A percentile compares a stretch with the other conserved stretches of the same genome.
Evolutionary conservation across 2,329 filamentous ascomycete genomes (phyloP).

Genomic region (Bisporella sp.): DNA sequence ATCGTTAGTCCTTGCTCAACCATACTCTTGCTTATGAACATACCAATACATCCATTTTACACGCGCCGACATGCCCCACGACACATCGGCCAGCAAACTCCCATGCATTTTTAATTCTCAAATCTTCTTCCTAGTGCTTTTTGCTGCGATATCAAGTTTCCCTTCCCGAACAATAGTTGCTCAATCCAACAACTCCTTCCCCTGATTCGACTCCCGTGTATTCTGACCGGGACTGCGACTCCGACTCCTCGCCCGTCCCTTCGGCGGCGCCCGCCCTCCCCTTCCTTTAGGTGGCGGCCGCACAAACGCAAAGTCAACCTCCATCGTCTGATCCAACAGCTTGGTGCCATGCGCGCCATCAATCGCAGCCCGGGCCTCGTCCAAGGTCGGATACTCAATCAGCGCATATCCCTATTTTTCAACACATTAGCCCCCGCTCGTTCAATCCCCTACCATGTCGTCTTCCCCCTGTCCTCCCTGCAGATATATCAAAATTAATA

Average conservation of each 20-base stretch:
- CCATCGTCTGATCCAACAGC: slow-evolving; percentile 72
- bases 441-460: neutral
- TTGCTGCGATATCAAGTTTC: neutral
- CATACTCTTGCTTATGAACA: neutral
- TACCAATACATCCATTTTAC: slow-evolving; percentile 4
- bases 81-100: neutral
- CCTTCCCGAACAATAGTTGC: neutral
- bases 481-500: neutral
- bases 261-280: slow-evolving; percentile 26
- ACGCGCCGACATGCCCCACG: slow-evolving; percentile 6
- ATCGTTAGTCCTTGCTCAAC: too few species aligned
- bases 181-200: slow-evolving; percentile 21
- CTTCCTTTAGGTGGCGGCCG: slow-evolving; percentile 62
- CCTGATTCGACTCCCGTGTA: slow-evolving; percentile 2
- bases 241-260: slow-evolving; percentile 26
- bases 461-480: neutral
- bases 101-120: neutral
- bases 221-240: slow-evolving; percentile 25
- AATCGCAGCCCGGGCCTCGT: slow-evolving; percentile 75
- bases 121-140: neutral
- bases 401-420: slow-evolving; percentile 67
- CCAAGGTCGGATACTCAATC: slow-evolving; percentile 75
- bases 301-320: slow-evolving; percentile 81
- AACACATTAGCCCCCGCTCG: neutral
- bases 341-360: slow-evolving; percentile 72